Percentiles rank a stretch among this genome's conserved stretches.
phyloP scores from a whole-genome alignment of 768 basidiomycete species.

The Tulasnella sp. region DNA sequence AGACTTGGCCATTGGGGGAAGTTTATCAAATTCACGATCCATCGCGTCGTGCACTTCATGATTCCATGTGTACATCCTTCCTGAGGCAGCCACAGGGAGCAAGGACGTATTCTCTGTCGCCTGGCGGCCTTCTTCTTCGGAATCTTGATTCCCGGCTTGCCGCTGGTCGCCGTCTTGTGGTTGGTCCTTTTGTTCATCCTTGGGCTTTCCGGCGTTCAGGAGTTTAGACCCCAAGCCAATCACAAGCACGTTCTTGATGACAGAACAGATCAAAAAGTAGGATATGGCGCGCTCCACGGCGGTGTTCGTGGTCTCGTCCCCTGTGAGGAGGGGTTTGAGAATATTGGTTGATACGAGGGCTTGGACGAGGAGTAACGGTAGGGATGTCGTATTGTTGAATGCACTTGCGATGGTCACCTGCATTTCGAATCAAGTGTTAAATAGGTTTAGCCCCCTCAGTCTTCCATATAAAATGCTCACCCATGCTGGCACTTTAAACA shows the following conservation, averaged over 20 bases:
- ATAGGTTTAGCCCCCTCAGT: no score
- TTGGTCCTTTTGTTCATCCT: neutral
- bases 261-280: conserved; percentile 3
- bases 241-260: conserved; percentile 3
- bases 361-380: neutral
- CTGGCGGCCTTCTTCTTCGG: no score
- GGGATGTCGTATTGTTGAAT: conserved; percentile 11
- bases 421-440: no score
- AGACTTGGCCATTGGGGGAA: neutral
- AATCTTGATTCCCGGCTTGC: no score
- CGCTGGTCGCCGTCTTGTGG: no score
- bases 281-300: neutral
- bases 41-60: neutral
- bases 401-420: neutral
- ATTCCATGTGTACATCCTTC: no score
- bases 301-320: neutral
- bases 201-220: neutral
- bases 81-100: no score
- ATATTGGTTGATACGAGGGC: neutral
- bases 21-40: neutral
- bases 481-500: no score
- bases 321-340: neutral
- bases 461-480: no score
- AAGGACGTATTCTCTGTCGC: no score
- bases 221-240: neutral